Conservation (phyloP, 441 rosid species). For the Aleurites moluccanus region DNA sequence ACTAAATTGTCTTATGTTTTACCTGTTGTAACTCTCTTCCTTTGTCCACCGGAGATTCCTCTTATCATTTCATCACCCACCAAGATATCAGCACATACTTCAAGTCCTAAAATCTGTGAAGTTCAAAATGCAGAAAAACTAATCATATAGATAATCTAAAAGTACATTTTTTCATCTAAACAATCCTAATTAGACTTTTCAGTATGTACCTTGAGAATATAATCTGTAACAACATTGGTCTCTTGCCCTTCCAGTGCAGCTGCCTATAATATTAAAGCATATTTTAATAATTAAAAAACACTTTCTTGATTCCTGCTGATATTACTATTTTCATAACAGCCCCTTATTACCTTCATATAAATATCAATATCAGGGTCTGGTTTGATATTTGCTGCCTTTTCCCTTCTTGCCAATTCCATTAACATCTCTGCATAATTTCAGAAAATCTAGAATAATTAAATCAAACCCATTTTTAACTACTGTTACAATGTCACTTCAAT, state of each 20-base stretch:
- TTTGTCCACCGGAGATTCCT: slow-evolving; percentile 71
- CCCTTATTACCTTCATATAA: slow-evolving; percentile 59
- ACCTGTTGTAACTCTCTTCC: slow-evolving; percentile 67
- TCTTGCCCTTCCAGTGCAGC: slow-evolving; percentile 58
- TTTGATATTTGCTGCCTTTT: slow-evolving; percentile 58
- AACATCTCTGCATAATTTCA: slow-evolving; percentile 49
- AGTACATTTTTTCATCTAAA: not conserved
- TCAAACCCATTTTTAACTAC: not conserved
- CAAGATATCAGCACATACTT: too few relatives aligned
- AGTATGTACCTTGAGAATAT: slow-evolving; percentile 51
- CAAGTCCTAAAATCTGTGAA: slow-evolving; percentile 63
- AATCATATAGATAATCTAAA: not conserved
- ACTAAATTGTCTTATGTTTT: not conserved
- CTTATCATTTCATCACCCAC: slow-evolving; percentile 65
- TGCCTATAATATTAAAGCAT: slow-evolving; percentile 36
- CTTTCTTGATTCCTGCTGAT: not conserved
- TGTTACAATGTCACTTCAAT: not conserved
- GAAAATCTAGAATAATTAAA: slow-evolving; percentile 1
- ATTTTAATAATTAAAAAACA: not conserved
- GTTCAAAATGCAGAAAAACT: not conserved
- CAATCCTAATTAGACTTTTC: not conserved
- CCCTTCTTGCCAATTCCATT: slow-evolving; percentile 55
- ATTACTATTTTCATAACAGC: not conserved
- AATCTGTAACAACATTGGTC: slow-evolving; percentile 54
- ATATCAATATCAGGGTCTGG: slow-evolving; percentile 71